These are phyloP conservation scores for Favolaschia claudopus DNA, from an alignment of 768 basidiomycete genomes.

Conservation along the genomic window DNA sequence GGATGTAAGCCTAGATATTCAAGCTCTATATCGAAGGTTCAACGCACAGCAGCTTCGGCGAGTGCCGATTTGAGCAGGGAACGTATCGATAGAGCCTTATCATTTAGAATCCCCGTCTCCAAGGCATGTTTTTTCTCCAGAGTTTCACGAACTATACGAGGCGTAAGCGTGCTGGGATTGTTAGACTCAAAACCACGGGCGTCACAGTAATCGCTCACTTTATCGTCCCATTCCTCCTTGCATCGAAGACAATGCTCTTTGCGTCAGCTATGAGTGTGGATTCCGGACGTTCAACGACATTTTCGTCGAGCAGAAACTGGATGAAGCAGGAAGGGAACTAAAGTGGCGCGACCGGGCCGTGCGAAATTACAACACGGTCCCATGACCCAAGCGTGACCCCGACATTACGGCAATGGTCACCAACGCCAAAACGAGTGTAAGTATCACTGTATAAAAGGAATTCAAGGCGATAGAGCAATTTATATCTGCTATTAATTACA, in stretches of 20 bases:
- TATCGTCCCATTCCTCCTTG: not conserved
- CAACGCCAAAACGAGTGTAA: too few relatives aligned
- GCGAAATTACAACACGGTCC: not conserved
- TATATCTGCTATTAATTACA: slow-evolving; percentile 17
- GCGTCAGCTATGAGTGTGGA: slow-evolving; percentile 5
- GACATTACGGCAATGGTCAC: too few relatives aligned
- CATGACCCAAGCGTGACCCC: too few relatives aligned
- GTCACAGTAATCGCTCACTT: not conserved
- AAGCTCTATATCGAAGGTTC: not conserved
- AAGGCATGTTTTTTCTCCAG: slow-evolving; percentile 57
- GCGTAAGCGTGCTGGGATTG: slow-evolving; percentile 49
- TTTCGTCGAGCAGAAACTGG: not conserved
- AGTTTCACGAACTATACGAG: slow-evolving; percentile 56
- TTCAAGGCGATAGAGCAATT: slow-evolving; percentile 8
- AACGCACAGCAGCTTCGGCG: slow-evolving; percentile 45
- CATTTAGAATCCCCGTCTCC: slow-evolving; percentile 51
- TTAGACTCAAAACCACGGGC: not conserved
- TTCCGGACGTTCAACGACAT: not conserved
- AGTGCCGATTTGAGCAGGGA: slow-evolving; percentile 54
- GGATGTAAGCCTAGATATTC: not conserved
- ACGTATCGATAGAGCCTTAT: too few relatives aligned
- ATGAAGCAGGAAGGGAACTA: not conserved
- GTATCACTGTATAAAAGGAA: too few relatives aligned
- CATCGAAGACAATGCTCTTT: not conserved
- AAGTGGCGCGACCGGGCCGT: not conserved